Base-by-base conservation (phyloP, 345 rosid species). In the Jatropha curcas region DNA sequence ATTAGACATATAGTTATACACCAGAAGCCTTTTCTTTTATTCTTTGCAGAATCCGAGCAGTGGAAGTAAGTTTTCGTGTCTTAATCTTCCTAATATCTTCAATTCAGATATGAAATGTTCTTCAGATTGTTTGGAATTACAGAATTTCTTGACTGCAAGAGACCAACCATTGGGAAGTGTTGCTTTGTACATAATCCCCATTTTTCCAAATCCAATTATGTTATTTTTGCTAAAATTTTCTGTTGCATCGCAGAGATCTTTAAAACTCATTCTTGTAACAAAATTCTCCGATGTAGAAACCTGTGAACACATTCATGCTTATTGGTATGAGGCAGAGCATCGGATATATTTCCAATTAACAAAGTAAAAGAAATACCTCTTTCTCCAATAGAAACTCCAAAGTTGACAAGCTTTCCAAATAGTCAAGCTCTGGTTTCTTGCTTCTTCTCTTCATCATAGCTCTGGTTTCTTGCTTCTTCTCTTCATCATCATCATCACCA, bases 31-130 rank as follows among this genome's bases (percentile, higher is more conserved):
- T 66, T 68, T 60, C 6, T 56, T 60, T 2, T 50, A 63, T 8
- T 66, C 57, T 16, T 51, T 55, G 66, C 79, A 66, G 58, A 81
- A 81, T 46, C 84, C 81, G 0, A 74, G 10, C 12, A 81, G 67
- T 17, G 81, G 76, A 24, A 65, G 19, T n/a, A 76, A 55, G 41
- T 76, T 76, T 0, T 53, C 5, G 9, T 76, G 79, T 34, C 60
- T 63, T 9, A 62, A 24, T 52, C 37, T 43, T 4, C 74, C 79
- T 31, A 76, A 48, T 46, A 48, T 59, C 61, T 60, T 68, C 37
- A 75, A n/a, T 46, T 75, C 78, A 2, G 73, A 46, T 20, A 51
- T 34, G 22, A 75, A 68, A 20, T 68, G 61, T 2, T 57, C 50
- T 28, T 57, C 77, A 11, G 30, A 24, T 10, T 33, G 12, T 7